Conservation (phyloP, 2,329 filamentous ascomycete species). For the Bipolaris zeicola region DNA sequence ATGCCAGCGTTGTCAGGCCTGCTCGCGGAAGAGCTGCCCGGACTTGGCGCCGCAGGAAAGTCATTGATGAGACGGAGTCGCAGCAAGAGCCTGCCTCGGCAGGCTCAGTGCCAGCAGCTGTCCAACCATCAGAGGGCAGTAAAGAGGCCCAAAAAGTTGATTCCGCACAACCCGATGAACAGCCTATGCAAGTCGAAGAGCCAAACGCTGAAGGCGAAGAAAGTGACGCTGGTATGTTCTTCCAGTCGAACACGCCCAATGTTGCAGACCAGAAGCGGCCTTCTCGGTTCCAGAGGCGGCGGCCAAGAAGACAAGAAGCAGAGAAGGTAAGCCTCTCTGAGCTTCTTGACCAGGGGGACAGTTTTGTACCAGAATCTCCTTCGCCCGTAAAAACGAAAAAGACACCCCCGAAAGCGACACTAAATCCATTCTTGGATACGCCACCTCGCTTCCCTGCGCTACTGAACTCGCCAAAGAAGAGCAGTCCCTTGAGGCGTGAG, state of each 20-base stretch:
- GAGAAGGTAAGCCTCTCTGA: slow-evolving; percentile 41
- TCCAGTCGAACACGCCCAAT: slow-evolving; percentile 39
- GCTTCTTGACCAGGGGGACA: slow-evolving; percentile 40
- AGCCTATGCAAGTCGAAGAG: slow-evolving; percentile 19
- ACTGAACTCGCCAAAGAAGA: slow-evolving; percentile 38
- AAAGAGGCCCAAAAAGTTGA: slow-evolving; percentile 25
- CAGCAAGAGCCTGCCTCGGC: slow-evolving; percentile 15
- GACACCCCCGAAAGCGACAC: slow-evolving; percentile 19
- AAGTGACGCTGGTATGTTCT: slow-evolving; percentile 48
- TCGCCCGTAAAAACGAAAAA: slow-evolving; percentile 28
- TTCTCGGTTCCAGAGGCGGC: slow-evolving; percentile 23
- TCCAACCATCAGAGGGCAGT: not conserved
- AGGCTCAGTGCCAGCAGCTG: slow-evolving; percentile 6
- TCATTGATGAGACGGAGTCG: slow-evolving; percentile 44
- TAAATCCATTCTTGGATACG: slow-evolving; percentile 40
- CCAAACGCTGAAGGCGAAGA: slow-evolving; percentile 27
- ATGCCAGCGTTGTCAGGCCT: slow-evolving; percentile 38
- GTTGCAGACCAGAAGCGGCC: slow-evolving; percentile 33
- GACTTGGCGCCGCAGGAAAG: slow-evolving; percentile 51
- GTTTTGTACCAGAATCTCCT: slow-evolving; percentile 40
- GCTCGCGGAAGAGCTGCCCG: slow-evolving; percentile 49
- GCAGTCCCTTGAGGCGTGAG: slow-evolving; percentile 44
- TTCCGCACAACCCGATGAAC: slow-evolving; percentile 6
- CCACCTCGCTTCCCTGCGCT: slow-evolving; percentile 38
- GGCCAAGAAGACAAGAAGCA: slow-evolving; percentile 26